phyloP scores from a whole-genome alignment of 305 asterid genomes.

The Stenogyne calaminthoides region DNA sequence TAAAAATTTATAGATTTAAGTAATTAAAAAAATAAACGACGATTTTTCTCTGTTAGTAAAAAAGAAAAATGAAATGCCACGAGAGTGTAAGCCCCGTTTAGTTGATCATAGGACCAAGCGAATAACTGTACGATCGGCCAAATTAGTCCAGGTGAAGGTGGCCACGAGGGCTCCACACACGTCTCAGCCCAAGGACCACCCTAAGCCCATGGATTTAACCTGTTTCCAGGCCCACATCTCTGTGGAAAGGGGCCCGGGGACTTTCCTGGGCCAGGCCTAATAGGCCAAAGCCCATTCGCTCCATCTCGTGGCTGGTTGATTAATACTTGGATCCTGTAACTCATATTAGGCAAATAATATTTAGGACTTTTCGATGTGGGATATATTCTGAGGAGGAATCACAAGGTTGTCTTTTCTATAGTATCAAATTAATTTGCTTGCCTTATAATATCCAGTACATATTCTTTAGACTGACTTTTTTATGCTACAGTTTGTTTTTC shows the following conservation, averaged over 20 bases:
- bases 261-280: neutral
- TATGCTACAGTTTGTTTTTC: neutral
- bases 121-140: neutral
- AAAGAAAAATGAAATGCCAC: neutral
- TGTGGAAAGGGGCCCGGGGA: slow-evolving; percentile 25
- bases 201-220: neutral
- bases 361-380: neutral
- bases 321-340: neutral
- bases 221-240: neutral
- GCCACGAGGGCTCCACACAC: neutral
- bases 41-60: too few relatives aligned
- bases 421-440: too few relatives aligned
- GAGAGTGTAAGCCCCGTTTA: neutral
- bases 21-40: too few relatives aligned
- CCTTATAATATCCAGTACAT: neutral
- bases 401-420: too few relatives aligned
- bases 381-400: too few relatives aligned
- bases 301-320: slow-evolving; percentile 11
- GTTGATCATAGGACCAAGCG: neutral
- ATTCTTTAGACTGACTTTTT: too few relatives aligned
- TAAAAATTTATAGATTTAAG: too few relatives aligned
- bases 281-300: slow-evolving; percentile 11
- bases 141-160: neutral
- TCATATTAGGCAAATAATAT: neutral
- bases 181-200: neutral